These are phyloP conservation scores for Fusarium globosum DNA, from an alignment of 2,329 filamentous ascomycete species.

Conservation along the genomic window DNA sequence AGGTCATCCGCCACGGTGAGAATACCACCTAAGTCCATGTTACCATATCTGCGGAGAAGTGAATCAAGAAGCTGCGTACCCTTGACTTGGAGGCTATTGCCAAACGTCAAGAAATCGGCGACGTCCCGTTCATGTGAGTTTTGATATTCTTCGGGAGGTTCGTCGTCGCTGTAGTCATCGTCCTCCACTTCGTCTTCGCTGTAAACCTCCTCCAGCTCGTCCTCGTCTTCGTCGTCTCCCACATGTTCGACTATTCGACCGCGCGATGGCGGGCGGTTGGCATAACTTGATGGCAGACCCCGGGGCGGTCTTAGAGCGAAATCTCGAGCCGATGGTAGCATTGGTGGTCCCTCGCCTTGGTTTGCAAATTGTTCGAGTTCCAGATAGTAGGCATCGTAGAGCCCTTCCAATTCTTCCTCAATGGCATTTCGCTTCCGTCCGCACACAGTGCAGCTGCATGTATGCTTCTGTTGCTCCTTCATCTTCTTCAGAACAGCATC, in stretches of 20 bases:
- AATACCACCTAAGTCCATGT: slow-evolving; percentile 82
- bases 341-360: slow-evolving; percentile 74
- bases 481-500: slow-evolving; percentile 98
- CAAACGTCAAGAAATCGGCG: slow-evolving; percentile 95
- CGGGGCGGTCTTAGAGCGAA: slow-evolving; percentile 70
- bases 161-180: slow-evolving; percentile 73
- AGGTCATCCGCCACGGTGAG: slow-evolving; percentile 98
- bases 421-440: slow-evolving; percentile 96
- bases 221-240: slow-evolving; percentile 66
- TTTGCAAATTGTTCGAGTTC: slow-evolving; percentile 98
- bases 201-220: slow-evolving; percentile 62
- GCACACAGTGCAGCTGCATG: slow-evolving; percentile 97
- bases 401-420: slow-evolving; percentile 95
- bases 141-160: slow-evolving; percentile 76
- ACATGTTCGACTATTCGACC: slow-evolving; percentile 78
- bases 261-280: slow-evolving; percentile 75
- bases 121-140: slow-evolving; percentile 72
- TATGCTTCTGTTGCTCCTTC: slow-evolving; percentile 99
- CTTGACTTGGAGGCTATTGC: slow-evolving; percentile 96
- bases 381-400: slow-evolving; percentile 98
- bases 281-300: slow-evolving; percentile 67
- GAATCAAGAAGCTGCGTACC: slow-evolving; percentile 65
- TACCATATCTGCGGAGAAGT: slow-evolving; percentile 58
- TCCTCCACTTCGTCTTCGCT: slow-evolving; percentile 66
- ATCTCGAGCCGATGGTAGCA: slow-evolving; percentile 64